Base-by-base conservation (phyloP, 768 basidiomycete genomes). In the Pleurotus giganteus region DNA sequence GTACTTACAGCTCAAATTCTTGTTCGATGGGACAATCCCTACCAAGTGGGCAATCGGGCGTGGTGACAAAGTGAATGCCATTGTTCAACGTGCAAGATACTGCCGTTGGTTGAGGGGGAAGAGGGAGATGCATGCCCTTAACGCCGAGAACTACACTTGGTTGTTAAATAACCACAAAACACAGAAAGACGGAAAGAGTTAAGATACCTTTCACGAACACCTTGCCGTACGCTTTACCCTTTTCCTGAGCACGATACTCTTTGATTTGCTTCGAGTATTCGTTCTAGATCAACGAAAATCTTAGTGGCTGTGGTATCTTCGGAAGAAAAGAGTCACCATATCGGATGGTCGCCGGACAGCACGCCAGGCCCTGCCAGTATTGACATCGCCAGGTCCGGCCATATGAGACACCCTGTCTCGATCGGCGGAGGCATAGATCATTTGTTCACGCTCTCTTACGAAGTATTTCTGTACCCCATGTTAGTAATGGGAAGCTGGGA, bases 41-140 rank as follows among this genome's bases (percentile, higher is more conserved):
- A 26, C 68, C 74, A 2, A 94, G 67, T n/a, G 76, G 74, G 52
- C 77, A 82, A 63, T 91, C 89, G 1, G 90, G 93, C 6, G 92
- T 97, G 3, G 90, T 91, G 31, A 98, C 95, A 59, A 89, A 94
- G 69, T 97, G 94, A 47, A 98, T 95, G 6, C 94, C 95, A 63
- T 98, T 98, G 70, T 98, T 97, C 58, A 98, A 77, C 0, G 92
- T 93, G 67, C 92, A 92, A 8, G 86, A 88, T 56, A 97, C 74
- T 24, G 74, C 78, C 0, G 94, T 94, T 0, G 81, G 71, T 58
- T 91, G 78, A n/a, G 74, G 71, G 0, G 94, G 95, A 27, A 98
- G 60, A 0, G 95, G 94, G 28, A 97, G 72, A 53, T 81, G 76
- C 32, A 97, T 74, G 44, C 79, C 81, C 61, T 82, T 88, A 55